Evolutionary conservation across 306 rosid genomes (phyloP).

Genomic region (Psophocarpus tetragonolobus): DNA sequence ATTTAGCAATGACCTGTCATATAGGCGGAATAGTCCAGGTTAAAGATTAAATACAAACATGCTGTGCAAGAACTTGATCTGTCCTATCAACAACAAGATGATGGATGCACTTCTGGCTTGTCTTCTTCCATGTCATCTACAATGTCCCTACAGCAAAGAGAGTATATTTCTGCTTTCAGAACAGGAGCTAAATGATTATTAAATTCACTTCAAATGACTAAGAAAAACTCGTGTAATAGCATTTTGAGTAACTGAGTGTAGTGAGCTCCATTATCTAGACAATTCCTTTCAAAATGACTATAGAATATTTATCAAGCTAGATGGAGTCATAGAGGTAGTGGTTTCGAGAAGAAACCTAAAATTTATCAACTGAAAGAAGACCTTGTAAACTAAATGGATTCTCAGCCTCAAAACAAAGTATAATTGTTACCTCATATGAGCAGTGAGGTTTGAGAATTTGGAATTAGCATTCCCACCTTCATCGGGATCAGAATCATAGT

Average conservation of each 20-base stretch:
- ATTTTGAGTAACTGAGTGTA: neutral
- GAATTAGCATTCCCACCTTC: slow-evolving; percentile 49
- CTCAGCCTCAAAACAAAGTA: slow-evolving; percentile 5
- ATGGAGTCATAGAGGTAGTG: neutral
- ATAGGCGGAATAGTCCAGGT: neutral
- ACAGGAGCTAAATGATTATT: neutral
- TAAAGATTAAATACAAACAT: slow-evolving; percentile 5
- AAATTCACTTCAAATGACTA: slow-evolving; percentile 3
- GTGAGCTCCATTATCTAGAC: neutral
- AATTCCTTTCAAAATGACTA: neutral
- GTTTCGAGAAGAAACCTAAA: neutral
- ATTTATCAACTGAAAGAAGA: neutral
- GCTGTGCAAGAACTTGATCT: slow-evolving; percentile 21
- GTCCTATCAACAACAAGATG: slow-evolving; percentile 33
- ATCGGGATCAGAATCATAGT: slow-evolving; percentile 77
- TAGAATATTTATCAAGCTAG: neutral
- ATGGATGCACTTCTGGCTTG: slow-evolving; percentile 38
- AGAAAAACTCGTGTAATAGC: neutral
- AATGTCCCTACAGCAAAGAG: slow-evolving; percentile 44
- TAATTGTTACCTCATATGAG: slow-evolving; percentile 45
- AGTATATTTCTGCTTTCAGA: slow-evolving; percentile 23
- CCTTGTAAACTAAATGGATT: neutral
- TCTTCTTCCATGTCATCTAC: slow-evolving; percentile 67
- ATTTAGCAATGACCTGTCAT: neutral
- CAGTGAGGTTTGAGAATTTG: slow-evolving; percentile 27